Evolutionary conservation across 2,329 filamentous ascomycete genomes (phyloP), one percentile per base, ranked within the genome.

Genomic region (Ambrosiella xylebori): DNA sequence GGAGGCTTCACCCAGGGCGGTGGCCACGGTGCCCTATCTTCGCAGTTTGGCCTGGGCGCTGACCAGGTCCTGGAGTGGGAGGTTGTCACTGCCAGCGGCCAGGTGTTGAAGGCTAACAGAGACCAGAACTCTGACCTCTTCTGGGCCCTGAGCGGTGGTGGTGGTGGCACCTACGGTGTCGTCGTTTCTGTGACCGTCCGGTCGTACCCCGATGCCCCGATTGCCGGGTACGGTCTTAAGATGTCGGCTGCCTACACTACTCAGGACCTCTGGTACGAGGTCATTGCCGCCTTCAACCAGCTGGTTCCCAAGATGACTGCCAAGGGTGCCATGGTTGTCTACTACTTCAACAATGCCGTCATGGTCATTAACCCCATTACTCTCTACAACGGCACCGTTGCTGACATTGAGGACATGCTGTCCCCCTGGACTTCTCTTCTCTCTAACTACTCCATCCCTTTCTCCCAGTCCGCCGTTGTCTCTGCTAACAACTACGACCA

Each of bases 1-100:
- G 81, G 81, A 13, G 81, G 81, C 1, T 84, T 77, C 63, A 74
- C 71, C 2, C 77, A 81, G 64, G 80, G 79, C 4, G 81, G 79
- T 12, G 81, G 82, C 0, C 79, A 82, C 64, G 74, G 73, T 0
- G 69, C 74, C 0, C 69, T 85, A 1, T 71, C 70, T 38, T 75
- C 75, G 1, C 68, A 65, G n/a, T 78, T 76, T 54, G 82, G 82
- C 5, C 70, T 86, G 0, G 76, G 68, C 11, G 79, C 79, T 0
- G 81, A 85, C 62, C 75, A 84, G 54, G 72, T 76, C 0, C 69
- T 85, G 1, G 71, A 76, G 61, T 77, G 71, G 57, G 72, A 80
- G 60, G 76, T 81, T 1, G 71, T 84, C n/a, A 77, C 74, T 7
- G 75, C 72, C 0, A 64, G 65, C 13, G 78, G 80, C 1, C 59